Base-by-base conservation (phyloP, 1,139 yeast genomes). In the Pichia sp. region DNA sequence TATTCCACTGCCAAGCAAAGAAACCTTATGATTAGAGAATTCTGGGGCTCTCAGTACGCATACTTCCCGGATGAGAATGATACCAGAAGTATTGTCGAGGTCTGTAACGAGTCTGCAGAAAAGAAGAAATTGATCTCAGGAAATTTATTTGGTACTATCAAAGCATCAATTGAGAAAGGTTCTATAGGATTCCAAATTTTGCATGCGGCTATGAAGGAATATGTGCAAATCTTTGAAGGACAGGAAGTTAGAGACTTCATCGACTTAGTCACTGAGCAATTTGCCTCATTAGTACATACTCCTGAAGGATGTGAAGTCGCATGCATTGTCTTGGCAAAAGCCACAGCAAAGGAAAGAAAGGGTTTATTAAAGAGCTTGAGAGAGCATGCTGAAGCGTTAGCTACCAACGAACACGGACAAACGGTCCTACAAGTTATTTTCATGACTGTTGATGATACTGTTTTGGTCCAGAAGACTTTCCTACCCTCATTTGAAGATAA, bases 41-140 rank as follows among this genome's bases (percentile, higher is more conserved):
- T 93, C 69, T 93, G 96, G 89, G 98, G 98, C 54, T 81, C 96
- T n/a, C 96, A 90, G 72, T 92, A 86, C 67, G 97, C 97, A 32
- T 84, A 90, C 15, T 92, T 93, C 75, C 30, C 41, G 23, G 55
- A 56, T 53, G 87, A 82, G 71, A 93, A 89, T 51, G 77, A 84
- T 16, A 92, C 88, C 52, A 78, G 82, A 68, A 74, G 81, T 8
- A 80, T 93, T 53, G 75, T 79, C 60, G 92, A 89, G 51, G 82
- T 88, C 47, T 76, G 86, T 54, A 76, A 73, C 7, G 90, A 84
- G 62, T 79, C 84, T 61, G 80, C 88, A n/a, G 98, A 92, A 70
- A 90, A 89, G 78, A 82, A 88, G 68, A 87, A 80, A 59, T 77
- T 87, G 58, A 82, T 93, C 59, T 79, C 90, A 70, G 77, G 81